Conservation (phyloP, 2,329 filamentous ascomycete species). For the Aspergillus melleus region DNA sequence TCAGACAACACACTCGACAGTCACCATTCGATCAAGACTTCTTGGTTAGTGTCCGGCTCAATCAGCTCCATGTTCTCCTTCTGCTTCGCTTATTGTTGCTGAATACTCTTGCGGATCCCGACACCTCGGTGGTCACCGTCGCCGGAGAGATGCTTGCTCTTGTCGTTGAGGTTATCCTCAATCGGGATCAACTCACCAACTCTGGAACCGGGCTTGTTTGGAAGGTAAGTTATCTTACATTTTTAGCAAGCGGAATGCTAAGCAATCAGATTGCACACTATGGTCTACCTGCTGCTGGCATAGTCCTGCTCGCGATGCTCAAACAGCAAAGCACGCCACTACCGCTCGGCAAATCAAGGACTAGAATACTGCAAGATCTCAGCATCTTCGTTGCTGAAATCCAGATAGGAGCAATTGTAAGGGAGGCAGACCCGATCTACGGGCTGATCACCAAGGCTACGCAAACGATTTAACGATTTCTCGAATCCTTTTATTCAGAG, state of each 20-base stretch:
- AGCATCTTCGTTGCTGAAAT: constrained; percentile 32
- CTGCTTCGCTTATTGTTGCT: background rate
- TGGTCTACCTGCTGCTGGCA: background rate
- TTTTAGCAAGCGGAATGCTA: background rate
- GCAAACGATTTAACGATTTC: background rate
- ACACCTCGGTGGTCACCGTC: background rate
- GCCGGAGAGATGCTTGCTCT: background rate
- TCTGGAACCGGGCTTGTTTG: background rate
- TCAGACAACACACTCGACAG: background rate
- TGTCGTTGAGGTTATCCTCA: background rate
- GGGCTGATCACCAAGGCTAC: constrained; percentile 25
- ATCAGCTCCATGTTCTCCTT: background rate
- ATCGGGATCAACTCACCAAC: background rate
- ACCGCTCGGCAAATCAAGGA: background rate
- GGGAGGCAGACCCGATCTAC: constrained; percentile 25
- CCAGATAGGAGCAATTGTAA: constrained; percentile 26
- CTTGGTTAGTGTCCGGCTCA: background rate
- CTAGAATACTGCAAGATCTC: background rate
- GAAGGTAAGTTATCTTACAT: background rate
- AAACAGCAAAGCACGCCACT: background rate
- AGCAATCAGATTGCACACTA: background rate
- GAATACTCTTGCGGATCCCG: background rate
- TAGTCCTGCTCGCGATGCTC: background rate
- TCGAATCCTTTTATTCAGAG: background rate
- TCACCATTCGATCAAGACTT: background rate